Base-by-base conservation (phyloP, 345 rosid species). In the Eucalyptus tenuipes region DNA sequence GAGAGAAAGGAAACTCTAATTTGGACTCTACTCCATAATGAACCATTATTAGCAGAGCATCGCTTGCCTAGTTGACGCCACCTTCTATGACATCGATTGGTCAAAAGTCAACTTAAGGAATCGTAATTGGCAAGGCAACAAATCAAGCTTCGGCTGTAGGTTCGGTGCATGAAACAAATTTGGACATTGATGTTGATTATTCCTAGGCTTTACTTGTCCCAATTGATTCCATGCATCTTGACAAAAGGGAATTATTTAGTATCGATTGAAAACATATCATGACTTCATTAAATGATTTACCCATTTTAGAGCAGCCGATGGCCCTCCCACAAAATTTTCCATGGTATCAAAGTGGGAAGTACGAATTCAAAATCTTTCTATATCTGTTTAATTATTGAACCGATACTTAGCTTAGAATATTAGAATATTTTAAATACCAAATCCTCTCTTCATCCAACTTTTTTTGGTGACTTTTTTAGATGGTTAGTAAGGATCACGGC, bases 281-380 rank as follows among this genome's bases (percentile, higher is more conserved):
- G 40, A 8, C 18, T 66, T 66, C 18, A 68, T 31, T 5, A 2
- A 68, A 68, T 15, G 33, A 29, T 68, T 31, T 16, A 15, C 37
- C 7, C 12, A 52, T 31, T 33, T 68, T 68, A 16, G 12, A 31
- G 10, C 6, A 3, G 13, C 0, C 2, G 11, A 8, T 10, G 3
- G 11, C 0, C 0, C 2, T 31, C 7, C 2, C 22, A 8, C 18
- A 15, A n/a, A 68, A 68, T 16, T 5, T 33, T 16, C 17, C 3
- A 2, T 10, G 3, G 7, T 8, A 33, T 71, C 7, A 2, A 0
- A 33, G 8, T 2, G 0, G 5, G 4, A 71, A 15, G 25, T 9
- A 71, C 1, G 13, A 33, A 42, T 18, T 37, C 44, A 18, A 71
- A 37, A 37, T 71, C 44, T 37, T 18, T 18, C 4, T 18, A 37